Conservation (phyloP, 2,329 filamentous ascomycete genomes). For the Diaporthe velutina region DNA sequence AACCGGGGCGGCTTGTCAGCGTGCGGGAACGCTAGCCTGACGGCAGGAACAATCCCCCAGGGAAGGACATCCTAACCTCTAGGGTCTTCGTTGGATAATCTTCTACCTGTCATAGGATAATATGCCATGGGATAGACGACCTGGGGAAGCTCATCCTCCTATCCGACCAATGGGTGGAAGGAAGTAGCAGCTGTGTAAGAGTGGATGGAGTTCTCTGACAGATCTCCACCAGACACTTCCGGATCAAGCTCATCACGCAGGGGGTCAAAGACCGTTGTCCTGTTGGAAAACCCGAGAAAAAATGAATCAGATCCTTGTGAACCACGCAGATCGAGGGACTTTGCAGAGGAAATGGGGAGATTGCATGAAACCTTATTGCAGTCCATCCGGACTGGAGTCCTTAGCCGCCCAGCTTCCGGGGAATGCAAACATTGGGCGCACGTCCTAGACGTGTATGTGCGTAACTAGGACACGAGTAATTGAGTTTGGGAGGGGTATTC, state of each 20-base stretch:
- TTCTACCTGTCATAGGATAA: background rate
- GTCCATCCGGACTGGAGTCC: background rate
- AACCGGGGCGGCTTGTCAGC: background rate
- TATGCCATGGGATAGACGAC: background rate
- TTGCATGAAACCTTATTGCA: background rate
- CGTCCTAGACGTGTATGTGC: background rate
- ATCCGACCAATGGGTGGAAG: background rate
- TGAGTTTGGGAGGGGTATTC: background rate
- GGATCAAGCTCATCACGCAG: background rate
- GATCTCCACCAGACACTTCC: slow-evolving; percentile 10
- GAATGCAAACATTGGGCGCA: background rate
- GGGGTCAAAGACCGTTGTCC: background rate
- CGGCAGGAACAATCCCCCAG: background rate
- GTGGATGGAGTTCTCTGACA: background rate
- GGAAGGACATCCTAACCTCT: background rate
- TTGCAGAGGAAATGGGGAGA: background rate
- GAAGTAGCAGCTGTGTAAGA: background rate
- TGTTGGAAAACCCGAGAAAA: background rate
- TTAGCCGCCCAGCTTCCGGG: background rate
- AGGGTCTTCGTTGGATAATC: background rate
- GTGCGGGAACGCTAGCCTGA: background rate
- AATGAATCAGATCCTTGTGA: background rate
- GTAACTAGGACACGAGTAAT: background rate
- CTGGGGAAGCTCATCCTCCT: background rate
- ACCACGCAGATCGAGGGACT: background rate